Evolutionary conservation across 169 alveolate species (phyloP).

Genomic region (Eimeria praecox): DNA sequence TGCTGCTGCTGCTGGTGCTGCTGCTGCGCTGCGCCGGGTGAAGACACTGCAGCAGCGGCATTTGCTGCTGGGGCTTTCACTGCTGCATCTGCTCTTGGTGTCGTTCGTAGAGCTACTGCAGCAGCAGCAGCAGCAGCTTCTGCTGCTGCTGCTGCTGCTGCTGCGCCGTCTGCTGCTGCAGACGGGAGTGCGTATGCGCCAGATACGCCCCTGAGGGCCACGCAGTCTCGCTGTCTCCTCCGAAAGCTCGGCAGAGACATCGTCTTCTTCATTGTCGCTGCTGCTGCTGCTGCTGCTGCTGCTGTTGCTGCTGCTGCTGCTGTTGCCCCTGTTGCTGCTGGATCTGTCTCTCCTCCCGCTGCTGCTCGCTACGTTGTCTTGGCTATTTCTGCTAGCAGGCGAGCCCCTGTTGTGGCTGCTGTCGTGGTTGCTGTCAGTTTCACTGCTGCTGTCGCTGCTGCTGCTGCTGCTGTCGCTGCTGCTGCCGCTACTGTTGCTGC

Average conservation of each 20-base stretch:
- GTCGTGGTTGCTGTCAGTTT: neutral
- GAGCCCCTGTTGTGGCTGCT: neutral
- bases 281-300: slow-evolving; percentile 51
- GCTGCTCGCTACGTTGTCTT: neutral
- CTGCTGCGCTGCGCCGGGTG: slow-evolving; percentile 5
- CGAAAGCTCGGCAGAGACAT: neutral
- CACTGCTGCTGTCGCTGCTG: neutral
- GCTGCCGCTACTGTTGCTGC: neutral
- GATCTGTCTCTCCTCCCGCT: neutral
- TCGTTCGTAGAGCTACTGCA: slow-evolving; percentile 2
- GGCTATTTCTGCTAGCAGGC: neutral
- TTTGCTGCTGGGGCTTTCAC: neutral
- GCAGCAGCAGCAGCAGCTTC: neutral
- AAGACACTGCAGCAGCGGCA: slow-evolving; percentile 27
- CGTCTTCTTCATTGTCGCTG: neutral
- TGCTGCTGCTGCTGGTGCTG: neutral
- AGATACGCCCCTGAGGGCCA: slow-evolving; percentile 24
- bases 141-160: neutral
- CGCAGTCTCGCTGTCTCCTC: neutral
- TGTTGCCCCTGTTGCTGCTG: slow-evolving; percentile 13
- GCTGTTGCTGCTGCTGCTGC: neutral
- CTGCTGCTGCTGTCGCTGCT: neutral
- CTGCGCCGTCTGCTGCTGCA: neutral
- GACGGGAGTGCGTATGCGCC: neutral
- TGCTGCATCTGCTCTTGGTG: neutral